Base-by-base conservation (phyloP, 2,329 filamentous ascomycete species). In the Xylaria sp. region DNA sequence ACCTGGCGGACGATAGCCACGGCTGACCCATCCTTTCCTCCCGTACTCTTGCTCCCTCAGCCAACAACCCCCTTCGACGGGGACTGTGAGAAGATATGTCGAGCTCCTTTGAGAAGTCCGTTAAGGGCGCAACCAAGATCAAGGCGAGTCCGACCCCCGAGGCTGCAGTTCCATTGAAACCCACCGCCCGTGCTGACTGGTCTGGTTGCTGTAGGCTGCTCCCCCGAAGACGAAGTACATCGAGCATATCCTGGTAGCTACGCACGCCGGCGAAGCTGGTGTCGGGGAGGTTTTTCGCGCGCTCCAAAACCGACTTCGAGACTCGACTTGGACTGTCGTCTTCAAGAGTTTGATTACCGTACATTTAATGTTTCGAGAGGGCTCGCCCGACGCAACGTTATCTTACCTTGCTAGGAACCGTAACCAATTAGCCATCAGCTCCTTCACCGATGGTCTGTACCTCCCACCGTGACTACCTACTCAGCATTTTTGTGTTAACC, bases 161-260 rank as follows among this genome's bases (percentile, higher is more conserved):
- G 13, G 23, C 42, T 42, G 18, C 48, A 25, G 29, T 63, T 50
- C 9, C 18, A n/a, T 60, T 27, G 40, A 9, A 29, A 44, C 55
- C 25, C 37, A 32, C 21, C 27, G 44, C 58, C 59, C 10, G 40
- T 69, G 57, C 73, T 77, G 61, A 75, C 67, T 35, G 37, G n/a
- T 60, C 63, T 61, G 62, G 29, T 25, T 66, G 47, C 42, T 40
- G 50, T 78, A 97, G 93, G 92, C 94, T 82, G 96, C 96, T 74
- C 93, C 96, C 71, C 96, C 96, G 60, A 99, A 99, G 84, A 96
- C 95, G 65, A 99, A 99, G 83, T 99, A 98, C 84, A 97, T 99
- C 84, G 96, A 99, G 81, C 94, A 98, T 79, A 98, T 99, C 78
- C 88, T 99, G 66, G 88, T 98, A 74, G 95, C 96, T 71, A 99